Base-by-base conservation (phyloP, 495 filamentous ascomycete species). In the Emericellopsis terricola region DNA sequence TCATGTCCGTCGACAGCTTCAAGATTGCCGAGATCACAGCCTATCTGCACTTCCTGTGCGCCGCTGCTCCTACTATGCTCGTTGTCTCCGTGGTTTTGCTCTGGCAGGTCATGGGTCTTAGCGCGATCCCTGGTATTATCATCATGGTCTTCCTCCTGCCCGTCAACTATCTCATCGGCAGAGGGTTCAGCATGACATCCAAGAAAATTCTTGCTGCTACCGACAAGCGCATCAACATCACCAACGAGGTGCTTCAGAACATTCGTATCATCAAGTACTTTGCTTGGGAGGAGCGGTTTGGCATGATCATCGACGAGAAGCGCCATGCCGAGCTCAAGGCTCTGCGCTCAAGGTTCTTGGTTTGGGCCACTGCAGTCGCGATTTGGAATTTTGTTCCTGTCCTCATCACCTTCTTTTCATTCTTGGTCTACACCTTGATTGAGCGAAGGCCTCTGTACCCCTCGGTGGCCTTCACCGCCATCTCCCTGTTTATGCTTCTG, bases 251-350 rank as follows among this genome's bases (percentile, higher is more conserved):
- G 6, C 64, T 99, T 15, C 87, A 91, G 46, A 99, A 94, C 43
- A 96, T 99, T 43, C 72, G 91, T 20, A 94, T 99, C 46, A 96
- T 99, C 70, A 99, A 99, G 53, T 99, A 85, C 54, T 99, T 99
- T 51, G 87, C 91, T 2, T 99, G 91, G 91, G 91, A 99, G 52
- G 75, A 80, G 39, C 79, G 91, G 7, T 99, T 92, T 55, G 68
- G 77, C 29, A 70, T 75, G 13, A 73, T 84, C 34, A 83, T 99
- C 11, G 73, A 86, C 39, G 87, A 94, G 50, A 92, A 91, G 50
- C 69, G 91, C 33, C 60, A 62, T 13, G 67, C 67, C 3, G 91
- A 99, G 50, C 61, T 99, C 17, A 71, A 67, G 41, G 72, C 77
- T 19, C 48, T 96, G 42, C 74, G 89, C 20, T 70, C 62, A 15